Conservation (phyloP, 73 alveolate species). For the Diophrys appendiculata region DNA sequence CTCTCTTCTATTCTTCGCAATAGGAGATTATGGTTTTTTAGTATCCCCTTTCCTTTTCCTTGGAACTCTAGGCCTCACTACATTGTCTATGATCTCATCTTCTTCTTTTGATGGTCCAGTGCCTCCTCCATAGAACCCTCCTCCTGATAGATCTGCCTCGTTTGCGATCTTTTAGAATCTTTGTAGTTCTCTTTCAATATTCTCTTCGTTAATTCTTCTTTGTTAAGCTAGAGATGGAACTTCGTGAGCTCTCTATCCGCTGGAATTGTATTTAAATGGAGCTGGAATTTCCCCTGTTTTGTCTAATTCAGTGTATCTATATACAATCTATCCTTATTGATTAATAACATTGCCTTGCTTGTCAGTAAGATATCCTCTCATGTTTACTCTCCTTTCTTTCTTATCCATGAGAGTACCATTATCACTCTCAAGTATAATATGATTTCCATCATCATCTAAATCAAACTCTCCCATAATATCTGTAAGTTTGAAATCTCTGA, state of each 20-base stretch:
- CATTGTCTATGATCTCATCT: neutral
- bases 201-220: neutral
- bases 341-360: slow-evolving; percentile 54
- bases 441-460: slow-evolving; percentile 59
- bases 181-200: neutral
- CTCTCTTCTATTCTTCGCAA: neutral
- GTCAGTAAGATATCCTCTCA: slow-evolving; percentile 63
- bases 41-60: too few species aligned
- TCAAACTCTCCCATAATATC: slow-evolving; percentile 70
- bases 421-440: slow-evolving; percentile 28
- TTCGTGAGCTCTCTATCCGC: too few species aligned
- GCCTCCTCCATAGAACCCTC: neutral
- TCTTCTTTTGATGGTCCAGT: neutral
- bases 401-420: slow-evolving; percentile 49
- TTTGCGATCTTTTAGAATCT: neutral
- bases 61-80: neutral
- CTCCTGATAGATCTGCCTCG: neutral
- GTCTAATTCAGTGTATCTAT: slow-evolving; percentile 47
- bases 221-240: neutral
- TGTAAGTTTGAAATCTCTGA: slow-evolving; percentile 55
- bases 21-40: too few species aligned
- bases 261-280: slow-evolving; percentile 51
- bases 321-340: slow-evolving; percentile 31
- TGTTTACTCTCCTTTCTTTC: slow-evolving; percentile 53
- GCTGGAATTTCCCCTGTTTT: slow-evolving; percentile 66